Evolutionary conservation across 331 rosid species (phyloP).

Genomic region (Pyracantha coccinea): DNA sequence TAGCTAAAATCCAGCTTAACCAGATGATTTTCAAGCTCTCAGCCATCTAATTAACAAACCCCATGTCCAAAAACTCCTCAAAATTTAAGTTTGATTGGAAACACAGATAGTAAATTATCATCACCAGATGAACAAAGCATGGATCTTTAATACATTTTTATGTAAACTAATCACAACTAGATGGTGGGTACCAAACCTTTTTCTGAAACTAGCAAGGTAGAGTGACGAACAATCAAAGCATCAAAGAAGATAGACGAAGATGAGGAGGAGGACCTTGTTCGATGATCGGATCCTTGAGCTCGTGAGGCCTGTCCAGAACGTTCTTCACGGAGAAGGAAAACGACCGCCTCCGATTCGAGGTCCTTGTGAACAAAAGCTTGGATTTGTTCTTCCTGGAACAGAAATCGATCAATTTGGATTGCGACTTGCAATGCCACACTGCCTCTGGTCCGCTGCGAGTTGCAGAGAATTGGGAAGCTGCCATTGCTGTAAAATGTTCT

Average conservation of each 20-base stretch:
- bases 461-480: slow-evolving; percentile 48
- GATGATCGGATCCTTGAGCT: slow-evolving; percentile 32
- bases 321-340: slow-evolving; percentile 26
- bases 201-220: slow-evolving; percentile 19
- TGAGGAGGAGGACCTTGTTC: slow-evolving; percentile 38
- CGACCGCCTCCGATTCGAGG: slow-evolving; percentile 17
- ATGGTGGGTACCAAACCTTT: slow-evolving; percentile 25
- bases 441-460: slow-evolving; percentile 22
- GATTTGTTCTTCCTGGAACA: slow-evolving; percentile 27
- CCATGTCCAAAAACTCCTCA: slow-evolving; percentile 4
- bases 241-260: not conserved
- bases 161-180: not conserved
- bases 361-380: slow-evolving; percentile 31
- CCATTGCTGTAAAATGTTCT: slow-evolving; percentile 26
- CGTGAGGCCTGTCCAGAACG: slow-evolving; percentile 47
- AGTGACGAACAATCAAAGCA: not conserved
- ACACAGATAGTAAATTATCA: slow-evolving; percentile 9
- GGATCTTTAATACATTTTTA: slow-evolving; percentile 6
- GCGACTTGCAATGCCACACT: slow-evolving; percentile 27
- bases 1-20: slow-evolving; percentile 8
- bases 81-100: not conserved
- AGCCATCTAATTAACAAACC: not conserved
- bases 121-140: slow-evolving; percentile 11
- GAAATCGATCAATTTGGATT: slow-evolving; percentile 28
- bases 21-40: slow-evolving; percentile 15